These are phyloP conservation scores for Pseudozyma thailandica DNA, from an alignment of 1,284 basidiomycete species.

Conservation along the genomic window DNA sequence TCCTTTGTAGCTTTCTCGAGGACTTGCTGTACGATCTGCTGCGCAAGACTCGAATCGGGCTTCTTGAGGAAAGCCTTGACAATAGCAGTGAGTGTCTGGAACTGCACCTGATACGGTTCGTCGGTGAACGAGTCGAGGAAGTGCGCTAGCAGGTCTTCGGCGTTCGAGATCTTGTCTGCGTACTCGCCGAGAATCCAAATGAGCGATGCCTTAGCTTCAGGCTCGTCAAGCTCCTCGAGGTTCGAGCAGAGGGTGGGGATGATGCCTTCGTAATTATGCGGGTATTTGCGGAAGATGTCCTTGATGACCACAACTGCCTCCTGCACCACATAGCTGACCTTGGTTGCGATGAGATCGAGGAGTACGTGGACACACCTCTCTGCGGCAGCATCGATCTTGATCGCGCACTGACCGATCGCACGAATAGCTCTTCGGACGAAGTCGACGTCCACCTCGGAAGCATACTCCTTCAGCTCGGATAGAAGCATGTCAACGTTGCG, in stretches of 20 bases:
- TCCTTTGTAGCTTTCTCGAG: constrained; percentile 94
- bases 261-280: constrained; percentile 95
- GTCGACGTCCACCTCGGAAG: constrained; percentile 97
- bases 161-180: constrained; percentile 94
- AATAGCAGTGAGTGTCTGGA: constrained; percentile 93
- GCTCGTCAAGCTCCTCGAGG: constrained; percentile 95
- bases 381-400: constrained; percentile 91
- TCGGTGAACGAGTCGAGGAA: constrained; percentile 94
- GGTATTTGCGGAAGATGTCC: constrained; percentile 98
- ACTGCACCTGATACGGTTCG: constrained; percentile 92
- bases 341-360: constrained; percentile 87
- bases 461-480: constrained; percentile 96
- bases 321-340: constrained; percentile 96
- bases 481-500: constrained; percentile 92
- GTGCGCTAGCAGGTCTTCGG: constrained; percentile 86
- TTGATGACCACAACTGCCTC: constrained; percentile 99
- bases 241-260: constrained; percentile 95
- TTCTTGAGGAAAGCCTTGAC: constrained; percentile 96
- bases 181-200: constrained; percentile 99
- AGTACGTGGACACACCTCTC: constrained; percentile 95
- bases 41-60: constrained; percentile 80
- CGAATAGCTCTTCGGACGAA: constrained; percentile 94
- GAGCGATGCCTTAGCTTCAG: constrained; percentile 95
- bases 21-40: constrained; percentile 87
- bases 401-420: constrained; percentile 93